These are phyloP conservation scores for Mucor piriformis DNA, from an alignment of 371 early-diverging fungal species.

Conservation along the genomic window DNA sequence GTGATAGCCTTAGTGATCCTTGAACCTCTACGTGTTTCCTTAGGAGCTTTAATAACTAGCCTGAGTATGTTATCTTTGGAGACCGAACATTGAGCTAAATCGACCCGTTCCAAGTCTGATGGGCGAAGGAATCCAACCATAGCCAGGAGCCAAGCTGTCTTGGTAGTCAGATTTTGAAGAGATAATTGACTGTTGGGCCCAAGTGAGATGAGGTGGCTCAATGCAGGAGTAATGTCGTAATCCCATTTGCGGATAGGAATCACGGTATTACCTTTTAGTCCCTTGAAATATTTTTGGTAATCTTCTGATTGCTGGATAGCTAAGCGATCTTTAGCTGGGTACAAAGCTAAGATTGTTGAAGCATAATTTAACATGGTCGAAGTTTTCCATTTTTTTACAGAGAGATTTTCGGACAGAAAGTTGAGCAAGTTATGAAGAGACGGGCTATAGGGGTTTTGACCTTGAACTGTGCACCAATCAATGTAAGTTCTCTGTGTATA, in stretches of 20 bases:
- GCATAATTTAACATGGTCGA: constrained; percentile 6
- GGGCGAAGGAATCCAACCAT: constrained; percentile 32
- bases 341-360: constrained; percentile 11
- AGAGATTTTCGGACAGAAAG: constrained; percentile 5
- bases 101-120: constrained; percentile 27
- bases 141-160: constrained; percentile 23
- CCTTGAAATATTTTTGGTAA: too few relatives aligned
- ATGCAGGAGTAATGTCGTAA: constrained; percentile 10
- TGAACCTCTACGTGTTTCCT: constrained; percentile 11
- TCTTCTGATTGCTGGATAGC: too few relatives aligned
- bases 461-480: not conserved
- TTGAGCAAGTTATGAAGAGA: constrained; percentile 8
- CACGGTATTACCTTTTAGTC: constrained; percentile 10
- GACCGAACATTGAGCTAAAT: constrained; percentile 1
- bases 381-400: not conserved
- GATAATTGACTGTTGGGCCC: not conserved
- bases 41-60: constrained; percentile 16
- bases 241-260: not conserved
- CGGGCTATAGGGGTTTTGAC: not conserved
- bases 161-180: not conserved
- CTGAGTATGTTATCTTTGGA: not conserved
- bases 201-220: not conserved
- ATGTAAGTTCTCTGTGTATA: not conserved
- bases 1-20: not conserved
- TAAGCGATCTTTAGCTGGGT: too few relatives aligned